Conservation (phyloP, 148 eudicot genomes). For the Chenopodium berlandieri region DNA sequence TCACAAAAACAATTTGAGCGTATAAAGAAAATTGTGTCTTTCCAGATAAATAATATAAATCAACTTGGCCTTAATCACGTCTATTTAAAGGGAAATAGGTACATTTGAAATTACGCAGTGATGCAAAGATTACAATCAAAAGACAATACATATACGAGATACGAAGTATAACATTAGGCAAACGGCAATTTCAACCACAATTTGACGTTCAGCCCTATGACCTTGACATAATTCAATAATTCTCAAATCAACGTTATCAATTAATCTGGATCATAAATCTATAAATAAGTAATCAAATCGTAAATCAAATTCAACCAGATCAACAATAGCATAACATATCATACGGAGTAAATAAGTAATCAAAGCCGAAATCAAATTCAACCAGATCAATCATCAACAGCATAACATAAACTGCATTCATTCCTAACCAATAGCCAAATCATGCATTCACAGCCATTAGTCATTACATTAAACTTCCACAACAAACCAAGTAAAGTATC, state of each 20-base stretch:
- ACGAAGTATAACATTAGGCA: neutral
- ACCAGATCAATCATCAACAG: neutral
- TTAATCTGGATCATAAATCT: neutral
- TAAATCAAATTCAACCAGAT: neutral
- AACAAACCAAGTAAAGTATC: neutral
- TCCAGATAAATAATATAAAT: neutral
- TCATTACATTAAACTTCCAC: neutral
- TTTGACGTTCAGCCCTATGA: no score
- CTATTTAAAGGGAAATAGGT: neutral
- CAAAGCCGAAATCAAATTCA: neutral
- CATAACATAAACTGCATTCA: neutral
- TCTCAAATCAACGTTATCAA: neutral
- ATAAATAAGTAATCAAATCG: neutral
- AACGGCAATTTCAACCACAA: neutral
- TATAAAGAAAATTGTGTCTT: neutral
- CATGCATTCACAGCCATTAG: neutral
- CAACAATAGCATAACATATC: neutral
- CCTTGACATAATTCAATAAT: neutral
- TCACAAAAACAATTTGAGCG: neutral
- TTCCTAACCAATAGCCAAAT: slow-evolving; percentile 1
- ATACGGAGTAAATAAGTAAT: neutral
- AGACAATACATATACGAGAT: neutral
- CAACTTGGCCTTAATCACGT: no score
- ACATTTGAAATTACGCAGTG: neutral
- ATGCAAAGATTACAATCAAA: neutral